Conservation (phyloP, 306 rosid species). For the Casuarina equisetifolia region DNA sequence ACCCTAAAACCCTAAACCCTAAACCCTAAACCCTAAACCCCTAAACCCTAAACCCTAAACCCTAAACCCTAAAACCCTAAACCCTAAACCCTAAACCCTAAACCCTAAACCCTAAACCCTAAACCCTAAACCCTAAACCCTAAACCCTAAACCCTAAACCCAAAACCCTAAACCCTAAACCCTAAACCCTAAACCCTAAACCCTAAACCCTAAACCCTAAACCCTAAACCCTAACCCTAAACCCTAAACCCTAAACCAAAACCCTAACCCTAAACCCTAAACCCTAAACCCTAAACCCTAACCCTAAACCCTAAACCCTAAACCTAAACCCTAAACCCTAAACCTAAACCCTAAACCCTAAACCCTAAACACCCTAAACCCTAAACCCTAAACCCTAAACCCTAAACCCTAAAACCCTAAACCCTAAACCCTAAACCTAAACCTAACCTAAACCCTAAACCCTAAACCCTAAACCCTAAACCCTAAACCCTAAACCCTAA, state of each 20-base stretch:
- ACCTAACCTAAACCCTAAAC: constrained; percentile 24
- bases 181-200: constrained; percentile 2
- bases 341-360: constrained; percentile 23
- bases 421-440: constrained; percentile 23
- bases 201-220: constrained; percentile 22
- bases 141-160: too few species aligned
- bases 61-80: too few species aligned
- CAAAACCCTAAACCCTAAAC: too few species aligned
- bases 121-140: too few species aligned
- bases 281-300: constrained; percentile 28
- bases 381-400: constrained; percentile 18
- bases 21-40: too few species aligned
- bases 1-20: too few species aligned
- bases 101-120: too few species aligned
- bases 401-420: constrained; percentile 22
- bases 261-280: constrained; percentile 23
- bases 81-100: too few species aligned
- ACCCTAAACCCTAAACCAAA: constrained; percentile 21
- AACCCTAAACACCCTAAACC: constrained; percentile 22
- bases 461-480: constrained; percentile 4
- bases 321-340: constrained; percentile 25
- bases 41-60: too few species aligned
- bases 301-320: constrained; percentile 27
- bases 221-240: constrained; percentile 23
- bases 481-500: constrained; percentile 25